These are phyloP conservation scores for Coemansia sp. DNA, from an alignment of 192 early-diverging fungal species.

Conservation along the genomic window DNA sequence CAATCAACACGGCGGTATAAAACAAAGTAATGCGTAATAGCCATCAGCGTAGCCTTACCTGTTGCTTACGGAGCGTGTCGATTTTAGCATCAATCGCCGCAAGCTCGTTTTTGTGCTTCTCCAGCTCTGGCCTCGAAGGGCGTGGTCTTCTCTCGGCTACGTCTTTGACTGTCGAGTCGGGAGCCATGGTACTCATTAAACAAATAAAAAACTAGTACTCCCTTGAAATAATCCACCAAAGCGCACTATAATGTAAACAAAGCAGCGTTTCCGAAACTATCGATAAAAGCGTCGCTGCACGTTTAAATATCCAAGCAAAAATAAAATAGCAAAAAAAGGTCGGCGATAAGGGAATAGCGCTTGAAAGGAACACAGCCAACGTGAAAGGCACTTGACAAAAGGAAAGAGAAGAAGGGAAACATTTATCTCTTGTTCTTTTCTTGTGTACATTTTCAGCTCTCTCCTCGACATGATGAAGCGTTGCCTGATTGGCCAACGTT, in stretches of 20 bases:
- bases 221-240: background rate
- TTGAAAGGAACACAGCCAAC: too few species aligned
- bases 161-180: conserved; percentile 26
- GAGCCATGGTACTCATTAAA: conserved; percentile 28
- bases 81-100: conserved; percentile 61
- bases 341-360: background rate
- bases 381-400: conserved; percentile 6
- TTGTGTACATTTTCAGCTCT: too few species aligned
- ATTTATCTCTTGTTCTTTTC: too few species aligned
- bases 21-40: background rate
- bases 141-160: conserved; percentile 23
- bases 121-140: conserved; percentile 57
- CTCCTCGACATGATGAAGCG: background rate
- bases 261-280: too few species aligned
- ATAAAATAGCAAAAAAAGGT: too few species aligned
- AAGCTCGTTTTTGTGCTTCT: conserved; percentile 55
- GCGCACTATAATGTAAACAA: too few species aligned
- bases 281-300: too few species aligned
- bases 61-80: conserved; percentile 58
- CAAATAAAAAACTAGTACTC: background rate
- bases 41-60: conserved; percentile 34
- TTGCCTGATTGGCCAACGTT: conserved; percentile 5
- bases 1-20: too few species aligned
- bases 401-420: background rate
- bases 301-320: background rate